Conservation (phyloP, 768 basidiomycete genomes). For the Ramaria rubella region DNA sequence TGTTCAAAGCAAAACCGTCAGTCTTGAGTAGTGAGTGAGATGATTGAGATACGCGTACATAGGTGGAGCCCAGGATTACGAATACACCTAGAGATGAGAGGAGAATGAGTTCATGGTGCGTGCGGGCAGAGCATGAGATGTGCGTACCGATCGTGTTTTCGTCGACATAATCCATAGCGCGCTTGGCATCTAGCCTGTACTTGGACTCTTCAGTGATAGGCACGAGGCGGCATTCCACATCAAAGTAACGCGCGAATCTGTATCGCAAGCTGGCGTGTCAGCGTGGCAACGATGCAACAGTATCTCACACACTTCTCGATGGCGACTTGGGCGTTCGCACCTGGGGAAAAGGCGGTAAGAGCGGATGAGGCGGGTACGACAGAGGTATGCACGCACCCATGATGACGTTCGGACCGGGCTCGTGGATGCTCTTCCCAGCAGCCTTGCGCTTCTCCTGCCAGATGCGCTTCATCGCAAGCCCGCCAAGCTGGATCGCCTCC, state of each 20-base stretch:
- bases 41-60: too few species aligned
- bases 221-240: slow-evolving; percentile 56
- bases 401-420: slow-evolving; percentile 59
- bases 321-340: slow-evolving; percentile 62
- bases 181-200: slow-evolving; percentile 69
- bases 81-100: too few species aligned
- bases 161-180: slow-evolving; percentile 57
- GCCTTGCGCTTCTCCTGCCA: slow-evolving; percentile 66
- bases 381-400: slow-evolving; percentile 35
- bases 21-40: not conserved
- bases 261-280: too few species aligned
- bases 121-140: not conserved
- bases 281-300: slow-evolving; percentile 26
- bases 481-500: slow-evolving; percentile 69
- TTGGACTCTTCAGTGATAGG: slow-evolving; percentile 62
- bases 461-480: slow-evolving; percentile 62
- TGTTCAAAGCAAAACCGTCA: not conserved
- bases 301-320: slow-evolving; percentile 67
- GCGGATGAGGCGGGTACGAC: not conserved
- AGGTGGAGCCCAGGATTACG: slow-evolving; percentile 39
- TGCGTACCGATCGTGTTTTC: slow-evolving; percentile 58
- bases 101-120: not conserved
- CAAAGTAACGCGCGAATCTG: slow-evolving; percentile 24
- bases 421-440: slow-evolving; percentile 56
- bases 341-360: slow-evolving; percentile 22